Evolutionary conservation across 1,284 basidiomycete species (phyloP).

Genomic region (Ustilago nuda): DNA sequence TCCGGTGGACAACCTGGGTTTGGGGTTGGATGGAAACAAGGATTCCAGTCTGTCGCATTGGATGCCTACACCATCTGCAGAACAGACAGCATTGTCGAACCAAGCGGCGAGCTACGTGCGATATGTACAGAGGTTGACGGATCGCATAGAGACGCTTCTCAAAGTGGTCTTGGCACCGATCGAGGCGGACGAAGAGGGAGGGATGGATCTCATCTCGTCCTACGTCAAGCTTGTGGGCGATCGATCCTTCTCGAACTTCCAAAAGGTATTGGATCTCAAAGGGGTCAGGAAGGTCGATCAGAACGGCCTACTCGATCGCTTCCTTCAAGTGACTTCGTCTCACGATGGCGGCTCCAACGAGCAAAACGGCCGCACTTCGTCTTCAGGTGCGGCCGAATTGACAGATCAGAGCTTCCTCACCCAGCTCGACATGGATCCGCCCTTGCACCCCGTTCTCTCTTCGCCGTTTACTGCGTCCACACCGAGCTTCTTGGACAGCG

Average conservation of each 20-base stretch:
- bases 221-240: conserved; percentile 60
- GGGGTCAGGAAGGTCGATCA: conserved; percentile 80
- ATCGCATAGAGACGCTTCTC: conserved; percentile 56
- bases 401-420: conserved; percentile 62
- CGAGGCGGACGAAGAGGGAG: conserved; percentile 3
- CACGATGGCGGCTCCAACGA: background rate
- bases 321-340: conserved; percentile 80
- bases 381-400: conserved; percentile 12
- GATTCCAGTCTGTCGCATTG: conserved; percentile 39
- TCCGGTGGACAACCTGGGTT: conserved; percentile 41
- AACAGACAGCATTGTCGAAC: conserved; percentile 40
- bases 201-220: conserved; percentile 44
- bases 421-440: conserved; percentile 92
- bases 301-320: conserved; percentile 88
- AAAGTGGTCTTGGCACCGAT: conserved; percentile 50
- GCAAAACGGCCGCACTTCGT: background rate
- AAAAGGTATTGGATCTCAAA: conserved; percentile 96
- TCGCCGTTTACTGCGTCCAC: conserved; percentile 42
- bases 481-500: conserved; percentile 41
- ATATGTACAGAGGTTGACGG: conserved; percentile 50
- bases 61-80: conserved; percentile 31
- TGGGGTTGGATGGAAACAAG: conserved; percentile 20
- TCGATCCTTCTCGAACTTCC: conserved; percentile 71
- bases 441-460: conserved; percentile 22
- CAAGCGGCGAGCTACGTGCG: conserved; percentile 54